Base-by-base conservation (phyloP, 371 early-diverging fungal genomes). In the Mucor indicus region DNA sequence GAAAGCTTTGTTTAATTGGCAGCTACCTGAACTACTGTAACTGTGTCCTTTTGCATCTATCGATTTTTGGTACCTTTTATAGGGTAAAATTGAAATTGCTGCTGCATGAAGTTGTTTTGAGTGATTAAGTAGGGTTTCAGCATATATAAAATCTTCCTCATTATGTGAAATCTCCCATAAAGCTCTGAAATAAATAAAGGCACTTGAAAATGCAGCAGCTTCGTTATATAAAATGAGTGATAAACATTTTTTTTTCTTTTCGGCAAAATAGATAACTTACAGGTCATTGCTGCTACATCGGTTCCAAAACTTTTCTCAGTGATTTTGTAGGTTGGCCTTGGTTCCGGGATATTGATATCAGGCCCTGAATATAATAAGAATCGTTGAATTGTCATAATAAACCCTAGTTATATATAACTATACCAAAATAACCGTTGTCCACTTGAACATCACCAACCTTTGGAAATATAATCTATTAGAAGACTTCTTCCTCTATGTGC, bases 161-260 rank as follows among this genome's bases (percentile, higher is more conserved):
- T 30, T 38, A 27, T 64, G 60, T n/a, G 37, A 42, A 6, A 41
- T 31, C 12, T 41, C 24, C 6, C 21, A 46, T 2, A 46, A 21
- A 2, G 23, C 19, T 8, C 60, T 67, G 38, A 77, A 80, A 32
- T 79, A 61, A 13, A 61, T 57, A 0, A 77, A 65, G 5, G 77
- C 62, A 9, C 73, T 55, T 17, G 80, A 77, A 41, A 80, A 72
- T 4, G 80, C 77, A 0, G 75, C 72, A 2, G 75, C 76, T 60
- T n/a, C n/a, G n/a, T n/a, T n/a, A n/a, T n/a, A n/a, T n/a, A 43
- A 25, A 49, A n/a, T 38, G 4, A 49, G 15, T 50, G 20, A 17
- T 10, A 15, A 19, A 2, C n/a, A n/a, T n/a, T n/a, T n/a, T n/a
- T n/a, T n/a, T n/a, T n/a, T n/a, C 25, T 12, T 19, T 17, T 20